A percentile compares a stretch with the other conserved stretches of the same genome.
phyloP scores from a whole-genome alignment of 2,329 filamentous ascomycete genomes.

The Chrysoporthe cubensis region DNA sequence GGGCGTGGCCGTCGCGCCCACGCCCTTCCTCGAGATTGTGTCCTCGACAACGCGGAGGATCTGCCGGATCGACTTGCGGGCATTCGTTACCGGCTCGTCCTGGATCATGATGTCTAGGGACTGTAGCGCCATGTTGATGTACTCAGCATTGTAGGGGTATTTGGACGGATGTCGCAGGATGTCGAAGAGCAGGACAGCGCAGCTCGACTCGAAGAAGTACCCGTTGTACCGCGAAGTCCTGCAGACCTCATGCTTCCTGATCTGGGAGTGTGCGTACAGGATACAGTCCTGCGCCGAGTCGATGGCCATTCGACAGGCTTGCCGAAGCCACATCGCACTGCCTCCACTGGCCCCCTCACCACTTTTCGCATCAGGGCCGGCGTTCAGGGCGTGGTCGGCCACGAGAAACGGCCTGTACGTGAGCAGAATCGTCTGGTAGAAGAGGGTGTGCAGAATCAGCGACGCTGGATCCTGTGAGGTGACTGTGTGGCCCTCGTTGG shows the following conservation, averaged over 20 bases:
- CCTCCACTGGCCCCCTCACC: constrained; percentile 1
- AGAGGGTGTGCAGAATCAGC: constrained; percentile 31
- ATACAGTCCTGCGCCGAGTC: constrained; percentile 38
- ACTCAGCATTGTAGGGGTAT: constrained; percentile 37
- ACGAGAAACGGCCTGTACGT: constrained; percentile 35
- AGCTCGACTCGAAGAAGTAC: constrained; percentile 38
- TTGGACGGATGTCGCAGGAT: constrained; percentile 36
- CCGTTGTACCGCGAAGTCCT: constrained; percentile 29
- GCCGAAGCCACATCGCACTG: constrained; percentile 37
- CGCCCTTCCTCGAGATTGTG: constrained; percentile 32
- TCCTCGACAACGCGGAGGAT: constrained; percentile 32
- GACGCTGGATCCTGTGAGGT: constrained; percentile 19
- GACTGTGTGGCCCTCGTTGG: constrained; percentile 14
- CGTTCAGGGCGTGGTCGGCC: constrained; percentile 31
- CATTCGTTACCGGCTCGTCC: constrained; percentile 31
- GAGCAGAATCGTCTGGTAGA: constrained; percentile 31
- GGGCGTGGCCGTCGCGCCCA: constrained; percentile 6
- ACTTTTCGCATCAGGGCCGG: constrained; percentile 16
- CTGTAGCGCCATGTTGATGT: constrained; percentile 34
- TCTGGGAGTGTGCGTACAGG: constrained; percentile 29
- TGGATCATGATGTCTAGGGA: constrained; percentile 34
- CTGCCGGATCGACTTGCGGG: constrained; percentile 30
- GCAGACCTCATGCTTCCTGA: constrained; percentile 26
- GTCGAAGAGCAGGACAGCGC: constrained; percentile 38
- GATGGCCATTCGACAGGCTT: constrained; percentile 36